A percentile compares a stretch with the other conserved stretches of the same genome.
These are phyloP conservation scores for Ceriops zippeliana DNA, from an alignment of 345 rosid genomes.

Conservation along the genomic window DNA sequence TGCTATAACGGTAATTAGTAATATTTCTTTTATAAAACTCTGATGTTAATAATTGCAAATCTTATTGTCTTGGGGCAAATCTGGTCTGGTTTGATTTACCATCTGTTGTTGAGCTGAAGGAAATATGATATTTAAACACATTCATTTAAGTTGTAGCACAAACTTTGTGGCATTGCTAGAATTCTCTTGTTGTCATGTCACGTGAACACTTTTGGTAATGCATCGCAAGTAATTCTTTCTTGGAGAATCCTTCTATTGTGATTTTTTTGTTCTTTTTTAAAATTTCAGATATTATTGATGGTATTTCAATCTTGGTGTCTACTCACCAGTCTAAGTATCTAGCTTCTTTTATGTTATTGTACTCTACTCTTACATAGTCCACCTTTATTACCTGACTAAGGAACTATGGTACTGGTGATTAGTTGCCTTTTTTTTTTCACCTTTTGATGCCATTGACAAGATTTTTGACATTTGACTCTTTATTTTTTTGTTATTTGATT, in stretches of 20 bases:
- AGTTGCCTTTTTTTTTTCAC: too few relatives aligned
- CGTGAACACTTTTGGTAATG: background rate
- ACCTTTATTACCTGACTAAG: background rate
- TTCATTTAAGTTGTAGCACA: background rate
- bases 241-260: background rate
- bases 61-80: background rate
- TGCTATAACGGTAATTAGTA: constrained; percentile 64
- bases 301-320: background rate
- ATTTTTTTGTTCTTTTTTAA: background rate
- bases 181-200: background rate
- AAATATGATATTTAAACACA: background rate
- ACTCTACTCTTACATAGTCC: background rate
- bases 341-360: too few relatives aligned
- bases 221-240: too few relatives aligned
- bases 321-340: background rate
- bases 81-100: background rate
- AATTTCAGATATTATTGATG: background rate
- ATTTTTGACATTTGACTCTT: too few relatives aligned
- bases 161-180: background rate
- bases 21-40: too few relatives aligned
- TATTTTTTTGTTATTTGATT: too few relatives aligned
- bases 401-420: too few relatives aligned
- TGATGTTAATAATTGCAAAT: background rate
- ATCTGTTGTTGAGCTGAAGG: background rate
- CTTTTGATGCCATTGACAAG: too few relatives aligned